These are phyloP conservation scores for Hypoxylon sp. DNA, from an alignment of 2,329 filamentous ascomycete genomes.

Conservation along the genomic window DNA sequence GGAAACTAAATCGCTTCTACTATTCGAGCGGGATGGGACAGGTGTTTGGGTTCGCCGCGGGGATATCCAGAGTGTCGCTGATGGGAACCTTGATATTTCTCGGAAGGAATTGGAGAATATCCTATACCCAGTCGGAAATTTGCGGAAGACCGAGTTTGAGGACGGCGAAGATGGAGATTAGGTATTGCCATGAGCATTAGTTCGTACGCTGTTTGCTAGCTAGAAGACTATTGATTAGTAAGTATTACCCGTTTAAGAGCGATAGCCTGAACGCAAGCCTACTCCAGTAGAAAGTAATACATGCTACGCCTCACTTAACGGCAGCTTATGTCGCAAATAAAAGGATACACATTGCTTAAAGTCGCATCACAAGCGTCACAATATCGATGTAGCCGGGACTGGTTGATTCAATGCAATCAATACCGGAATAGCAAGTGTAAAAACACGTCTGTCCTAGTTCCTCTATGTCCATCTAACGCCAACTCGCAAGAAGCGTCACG, in stretches of 20 bases:
- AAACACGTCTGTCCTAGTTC: slow-evolving; percentile 48
- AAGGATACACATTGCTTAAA: neutral
- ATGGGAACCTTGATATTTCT: slow-evolving; percentile 36
- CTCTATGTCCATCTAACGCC: slow-evolving; percentile 56
- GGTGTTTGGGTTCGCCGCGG: slow-evolving; percentile 35
- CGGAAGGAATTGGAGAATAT: slow-evolving; percentile 51
- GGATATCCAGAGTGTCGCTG: slow-evolving; percentile 25
- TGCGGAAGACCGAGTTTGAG: slow-evolving; percentile 53
- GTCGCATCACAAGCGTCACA: neutral
- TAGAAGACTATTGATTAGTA: neutral
- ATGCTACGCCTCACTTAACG: neutral
- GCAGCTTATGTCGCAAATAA: neutral
- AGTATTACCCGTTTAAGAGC: neutral
- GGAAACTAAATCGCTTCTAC: slow-evolving; percentile 35
- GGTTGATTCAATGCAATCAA: slow-evolving; percentile 37
- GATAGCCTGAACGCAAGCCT: neutral
- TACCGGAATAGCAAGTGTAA: slow-evolving; percentile 43
- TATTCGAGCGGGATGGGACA: slow-evolving; percentile 47
- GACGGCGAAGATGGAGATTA: slow-evolving; percentile 39
- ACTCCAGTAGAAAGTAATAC: neutral
- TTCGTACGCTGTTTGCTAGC: neutral
- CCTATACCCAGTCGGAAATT: slow-evolving; percentile 52
- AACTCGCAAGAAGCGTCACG: slow-evolving; percentile 49
- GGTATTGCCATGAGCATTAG: slow-evolving; percentile 9
- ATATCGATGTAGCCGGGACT: neutral